Evolutionary conservation across 257 asterid species (phyloP), one percentile per base, ranked within the genome.

Genomic region (Coffea canephora): DNA sequence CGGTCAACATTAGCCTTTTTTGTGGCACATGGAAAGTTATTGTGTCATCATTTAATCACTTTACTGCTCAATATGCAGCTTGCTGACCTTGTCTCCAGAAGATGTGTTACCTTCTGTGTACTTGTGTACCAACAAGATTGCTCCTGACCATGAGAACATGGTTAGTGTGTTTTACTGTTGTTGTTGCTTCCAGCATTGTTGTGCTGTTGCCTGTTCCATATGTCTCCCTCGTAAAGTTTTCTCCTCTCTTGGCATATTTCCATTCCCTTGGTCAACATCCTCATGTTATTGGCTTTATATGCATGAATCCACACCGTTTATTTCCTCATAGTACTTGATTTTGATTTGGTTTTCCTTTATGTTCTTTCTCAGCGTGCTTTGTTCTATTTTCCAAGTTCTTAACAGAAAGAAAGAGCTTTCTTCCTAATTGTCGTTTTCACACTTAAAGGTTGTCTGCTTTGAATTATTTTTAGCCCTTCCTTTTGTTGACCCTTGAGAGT

Each of bases 61-160:
- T 62, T 77, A 36, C 82, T 82, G 79, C 87, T 80, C 43, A 52
- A 78, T 81, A 39, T 80, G 77, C 92, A 94, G 98, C 87, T 89
- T 95, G 89, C 87, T 95, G 89, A 91, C 85, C 83, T 88, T 93
- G 85, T 91, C 98, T 61, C 97, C 97, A 8, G 95, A 89, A 84
- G 97, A 92, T 83, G 97, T 92, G 66, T 87, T 92, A 67, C 97
- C 98, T 65, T 92, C 98, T 73, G 87, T 91, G 78, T 95, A 95
- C 85, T 87, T 95, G 89, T 95, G 98, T 84, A 91, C 93, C 72
- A 88, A 91, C 82, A 95, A 87, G 89, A 95, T 95, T 85, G 95
- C 98, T 71, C 97, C 98, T 81, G 96, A 91, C 67, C 96, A 91
- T 87, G 97, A 91, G 88, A 95, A 95, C 83, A 88, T 84, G 94